Conservation (phyloP, 768 basidiomycete genomes). For the Mycena crocata region DNA sequence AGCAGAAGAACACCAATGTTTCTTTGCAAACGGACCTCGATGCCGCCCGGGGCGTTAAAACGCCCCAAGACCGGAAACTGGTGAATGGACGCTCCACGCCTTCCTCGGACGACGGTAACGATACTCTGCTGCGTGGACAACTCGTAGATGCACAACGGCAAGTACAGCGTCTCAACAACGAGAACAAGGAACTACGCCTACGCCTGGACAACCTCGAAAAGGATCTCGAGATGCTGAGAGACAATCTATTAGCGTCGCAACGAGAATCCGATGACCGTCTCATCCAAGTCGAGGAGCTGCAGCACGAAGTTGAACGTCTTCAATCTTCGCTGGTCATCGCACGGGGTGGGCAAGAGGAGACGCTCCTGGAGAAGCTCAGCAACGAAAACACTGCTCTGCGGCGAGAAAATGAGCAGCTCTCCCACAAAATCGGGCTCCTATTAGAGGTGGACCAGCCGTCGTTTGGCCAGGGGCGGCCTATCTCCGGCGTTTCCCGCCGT, state of each 20-base stretch:
- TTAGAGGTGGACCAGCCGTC: constrained; percentile 87
- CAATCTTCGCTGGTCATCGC: constrained; percentile 79
- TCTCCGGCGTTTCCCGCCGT: constrained; percentile 70
- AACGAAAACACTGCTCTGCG: constrained; percentile 83
- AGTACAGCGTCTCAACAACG: constrained; percentile 72
- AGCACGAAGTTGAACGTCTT: constrained; percentile 83
- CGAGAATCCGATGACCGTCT: constrained; percentile 85
- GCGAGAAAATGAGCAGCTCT: constrained; percentile 88
- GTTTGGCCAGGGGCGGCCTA: constrained; percentile 70
- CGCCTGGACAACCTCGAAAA: constrained; percentile 81
- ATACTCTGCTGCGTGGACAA: constrained; percentile 70
- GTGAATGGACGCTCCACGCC: constrained; percentile 86
- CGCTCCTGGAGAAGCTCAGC: constrained; percentile 82
- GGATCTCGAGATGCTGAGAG: constrained; percentile 77
- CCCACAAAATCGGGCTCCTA: constrained; percentile 91
- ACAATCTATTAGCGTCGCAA: constrained; percentile 76
- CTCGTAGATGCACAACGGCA: constrained; percentile 85
- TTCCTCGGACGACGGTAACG: constrained; percentile 76
- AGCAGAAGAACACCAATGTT: constrained; percentile 86
- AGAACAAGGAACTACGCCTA: constrained; percentile 81
- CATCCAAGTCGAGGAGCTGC: constrained; percentile 80
- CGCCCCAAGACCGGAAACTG: constrained; percentile 53
- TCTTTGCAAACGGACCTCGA: constrained; percentile 90
- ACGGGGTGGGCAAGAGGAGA: constrained; percentile 82
- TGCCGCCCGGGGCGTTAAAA: constrained; percentile 66